phyloP scores from a whole-genome alignment of 352 stramenopile species.

The Globisporangium spiculum region DNA sequence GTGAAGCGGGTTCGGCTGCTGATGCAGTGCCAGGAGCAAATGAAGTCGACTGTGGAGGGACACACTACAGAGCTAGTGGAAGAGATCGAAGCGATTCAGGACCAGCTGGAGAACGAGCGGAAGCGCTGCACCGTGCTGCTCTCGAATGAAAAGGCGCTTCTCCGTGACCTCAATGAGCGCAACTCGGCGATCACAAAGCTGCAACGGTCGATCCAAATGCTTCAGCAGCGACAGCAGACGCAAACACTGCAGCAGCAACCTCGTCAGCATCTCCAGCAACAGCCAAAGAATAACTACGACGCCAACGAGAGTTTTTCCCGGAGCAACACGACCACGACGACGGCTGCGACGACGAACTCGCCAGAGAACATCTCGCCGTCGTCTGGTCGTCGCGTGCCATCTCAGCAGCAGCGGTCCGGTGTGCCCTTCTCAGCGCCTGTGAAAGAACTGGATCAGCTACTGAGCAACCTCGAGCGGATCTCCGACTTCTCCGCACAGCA shows the following conservation, averaged over 20 bases:
- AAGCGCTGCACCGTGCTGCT: slow-evolving; percentile 62
- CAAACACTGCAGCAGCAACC: not conserved
- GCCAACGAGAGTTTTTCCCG: slow-evolving; percentile 5
- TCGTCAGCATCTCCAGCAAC: not conserved
- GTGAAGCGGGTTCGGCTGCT: slow-evolving; percentile 53
- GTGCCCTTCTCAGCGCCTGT: slow-evolving; percentile 21
- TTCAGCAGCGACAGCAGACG: slow-evolving; percentile 29
- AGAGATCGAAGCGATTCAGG: slow-evolving; percentile 66
- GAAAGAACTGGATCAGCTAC: slow-evolving; percentile 61
- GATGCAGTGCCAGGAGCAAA: slow-evolving; percentile 59
- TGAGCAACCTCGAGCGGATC: slow-evolving; percentile 69
- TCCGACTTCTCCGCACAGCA: slow-evolving; percentile 52
- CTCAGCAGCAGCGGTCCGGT: slow-evolving; percentile 9
- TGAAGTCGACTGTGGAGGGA: slow-evolving; percentile 57
- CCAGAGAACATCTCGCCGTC: slow-evolving; percentile 1
- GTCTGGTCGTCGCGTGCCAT: slow-evolving; percentile 12
- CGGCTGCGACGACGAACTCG: slow-evolving; percentile 8
- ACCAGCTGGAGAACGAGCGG: slow-evolving; percentile 62
- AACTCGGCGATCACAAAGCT: slow-evolving; percentile 51
- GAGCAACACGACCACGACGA: slow-evolving; percentile 9
- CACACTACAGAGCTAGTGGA: slow-evolving; percentile 63
- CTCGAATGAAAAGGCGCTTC: slow-evolving; percentile 63
- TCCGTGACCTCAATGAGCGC: slow-evolving; percentile 72
- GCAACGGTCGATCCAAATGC: slow-evolving; percentile 35
- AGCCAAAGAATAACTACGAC: slow-evolving; percentile 4